phyloP scores from a whole-genome alignment of 306 rosid genomes.

The Pterocarpus macrocarpus region DNA sequence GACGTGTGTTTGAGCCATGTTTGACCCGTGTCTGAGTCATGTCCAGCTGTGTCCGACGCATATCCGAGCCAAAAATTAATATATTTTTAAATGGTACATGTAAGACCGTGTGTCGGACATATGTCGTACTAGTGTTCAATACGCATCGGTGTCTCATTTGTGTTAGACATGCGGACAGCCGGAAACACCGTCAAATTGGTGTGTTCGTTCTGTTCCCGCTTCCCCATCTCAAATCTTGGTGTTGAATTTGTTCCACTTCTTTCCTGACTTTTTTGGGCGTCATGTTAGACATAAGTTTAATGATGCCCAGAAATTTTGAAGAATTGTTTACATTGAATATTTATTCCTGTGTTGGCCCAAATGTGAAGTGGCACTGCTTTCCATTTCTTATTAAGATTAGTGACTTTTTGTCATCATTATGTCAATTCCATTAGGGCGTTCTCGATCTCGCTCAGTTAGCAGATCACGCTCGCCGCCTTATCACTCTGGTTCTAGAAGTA shows the following conservation, averaged over 20 bases:
- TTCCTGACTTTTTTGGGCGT: neutral
- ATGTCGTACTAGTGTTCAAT: too few relatives aligned
- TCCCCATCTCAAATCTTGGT: neutral
- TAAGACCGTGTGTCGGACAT: too few relatives aligned
- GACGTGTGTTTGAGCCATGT: too few relatives aligned
- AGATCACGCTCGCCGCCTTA: conserved; percentile 84
- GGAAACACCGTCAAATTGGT: too few relatives aligned
- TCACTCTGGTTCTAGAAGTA: conserved; percentile 79
- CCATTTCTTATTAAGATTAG: conserved; percentile 16
- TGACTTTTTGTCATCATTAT: conserved; percentile 26
- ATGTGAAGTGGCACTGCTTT: neutral
- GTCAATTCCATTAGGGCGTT: conserved; percentile 66
- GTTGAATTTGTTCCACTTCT: neutral
- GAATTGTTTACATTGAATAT: neutral
- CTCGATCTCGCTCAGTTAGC: conserved; percentile 86
- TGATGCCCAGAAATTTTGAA: neutral
- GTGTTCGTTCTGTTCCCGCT: neutral
- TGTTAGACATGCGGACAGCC: too few relatives aligned
- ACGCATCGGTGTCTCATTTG: too few relatives aligned
- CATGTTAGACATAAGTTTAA: neutral
- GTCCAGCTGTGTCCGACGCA: too few relatives aligned
- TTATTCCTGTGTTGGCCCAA: conserved; percentile 19
- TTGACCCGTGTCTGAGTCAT: too few relatives aligned
- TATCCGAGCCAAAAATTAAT: too few relatives aligned
- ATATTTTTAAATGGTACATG: too few relatives aligned